Evolutionary conservation across 192 early-diverging fungal species (phyloP).

Genomic region (Dimargaris verticillata): DNA sequence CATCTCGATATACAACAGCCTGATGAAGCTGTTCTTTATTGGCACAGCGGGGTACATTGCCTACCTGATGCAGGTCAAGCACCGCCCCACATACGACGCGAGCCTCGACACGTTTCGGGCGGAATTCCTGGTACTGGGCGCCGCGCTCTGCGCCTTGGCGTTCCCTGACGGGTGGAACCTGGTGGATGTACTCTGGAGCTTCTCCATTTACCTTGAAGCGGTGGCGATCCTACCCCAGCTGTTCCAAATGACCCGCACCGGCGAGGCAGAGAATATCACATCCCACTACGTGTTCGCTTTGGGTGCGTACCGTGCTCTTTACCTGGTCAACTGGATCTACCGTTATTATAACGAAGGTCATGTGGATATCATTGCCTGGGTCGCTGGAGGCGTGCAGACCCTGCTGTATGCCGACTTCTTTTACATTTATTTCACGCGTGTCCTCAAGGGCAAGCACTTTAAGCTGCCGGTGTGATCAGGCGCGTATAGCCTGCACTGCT

Average conservation of each 20-base stretch:
- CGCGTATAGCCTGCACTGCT: neutral
- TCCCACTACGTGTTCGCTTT: constrained; percentile 97
- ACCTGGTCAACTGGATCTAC: constrained; percentile 92
- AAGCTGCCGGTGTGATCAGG: constrained; percentile 27
- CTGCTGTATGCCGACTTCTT: constrained; percentile 94
- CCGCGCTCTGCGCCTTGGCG: constrained; percentile 49
- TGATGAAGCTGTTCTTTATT: constrained; percentile 95
- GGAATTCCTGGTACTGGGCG: constrained; percentile 64
- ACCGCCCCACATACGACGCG: constrained; percentile 85
- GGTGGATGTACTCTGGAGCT: constrained; percentile 80
- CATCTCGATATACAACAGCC: constrained; percentile 76
- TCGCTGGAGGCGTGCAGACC: constrained; percentile 87
- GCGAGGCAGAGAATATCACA: constrained; percentile 98
- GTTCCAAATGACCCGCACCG: constrained; percentile 90
- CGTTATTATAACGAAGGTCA: constrained; percentile 58
- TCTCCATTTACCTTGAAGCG: constrained; percentile 91
- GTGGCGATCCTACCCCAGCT: constrained; percentile 96
- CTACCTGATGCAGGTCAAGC: constrained; percentile 72
- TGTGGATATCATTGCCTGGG: constrained; percentile 72
- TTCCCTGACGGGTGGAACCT: constrained; percentile 56
- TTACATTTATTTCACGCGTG: constrained; percentile 78
- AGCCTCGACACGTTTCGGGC: constrained; percentile 78
- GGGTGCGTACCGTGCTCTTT: constrained; percentile 77
- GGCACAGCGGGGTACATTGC: constrained; percentile 69
- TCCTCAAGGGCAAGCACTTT: constrained; percentile 26